Evolutionary conservation across 2,329 filamentous ascomycete species (phyloP), one percentile per base, ranked within the genome.

Genomic region (Hysterium pulicare): DNA sequence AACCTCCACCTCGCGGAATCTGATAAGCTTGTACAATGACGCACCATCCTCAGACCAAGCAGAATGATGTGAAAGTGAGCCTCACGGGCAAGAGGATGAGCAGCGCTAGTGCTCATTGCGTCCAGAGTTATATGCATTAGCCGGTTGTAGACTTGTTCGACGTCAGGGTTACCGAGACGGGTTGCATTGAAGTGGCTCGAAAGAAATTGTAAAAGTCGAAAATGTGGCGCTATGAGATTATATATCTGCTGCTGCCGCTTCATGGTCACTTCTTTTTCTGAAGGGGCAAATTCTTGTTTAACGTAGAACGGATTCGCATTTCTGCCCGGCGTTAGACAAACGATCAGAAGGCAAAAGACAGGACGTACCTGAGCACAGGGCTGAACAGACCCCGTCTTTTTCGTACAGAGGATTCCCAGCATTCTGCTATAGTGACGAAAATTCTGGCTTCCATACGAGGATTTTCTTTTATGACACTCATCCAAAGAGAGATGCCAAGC

Each of bases 391-490:
- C 93, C 40, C 85, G 78, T 48, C 81, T 82, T 54, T 81, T 83
- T 45, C 87, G 79, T 34, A 96, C 83, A 3, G 86, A 93, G 44
- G 78, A 75, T 66, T 97, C 91, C 88, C 91, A 98, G 49, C 91
- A 87, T 59, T 93, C 86, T 8, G 86, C 85, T 55, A 97, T 87
- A 62, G 95, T 89, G 40, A 83, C 83, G 23, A 98, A 71, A 42
- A 99, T 82, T 47, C 90, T 83, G 7, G 91, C 80, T 65, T 95
- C 90, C 67, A 96, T 84, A 42, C 81, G 79, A 2, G 90, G 87
- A 58, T 95, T 97, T 64, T 98, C 93, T 57, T 97, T 93, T 58
- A 97, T 94, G 11, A 97, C 87, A 20, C 93, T 93, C 47, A 96
- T 82, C 93, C 93, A 99, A 5, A 98, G 73, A 3, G 93, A 96